phyloP scores from a whole-genome alignment of 257 asterid species.

The Fraxinus excelsior region DNA sequence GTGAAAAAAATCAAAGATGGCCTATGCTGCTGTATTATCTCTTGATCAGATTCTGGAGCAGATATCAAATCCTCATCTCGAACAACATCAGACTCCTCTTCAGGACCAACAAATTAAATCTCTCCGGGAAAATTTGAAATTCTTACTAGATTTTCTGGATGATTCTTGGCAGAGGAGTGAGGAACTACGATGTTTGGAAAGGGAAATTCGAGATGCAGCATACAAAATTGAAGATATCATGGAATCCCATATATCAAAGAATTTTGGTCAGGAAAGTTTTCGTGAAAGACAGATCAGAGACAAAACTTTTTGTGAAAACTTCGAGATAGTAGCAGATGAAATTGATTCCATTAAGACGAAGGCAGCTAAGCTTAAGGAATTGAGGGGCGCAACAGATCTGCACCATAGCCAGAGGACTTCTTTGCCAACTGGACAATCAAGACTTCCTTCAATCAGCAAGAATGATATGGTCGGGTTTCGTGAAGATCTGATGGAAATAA shows the following conservation, averaged over 20 bases:
- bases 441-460: not conserved
- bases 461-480: not conserved
- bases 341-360: not conserved
- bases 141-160: not conserved
- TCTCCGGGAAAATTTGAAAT: not conserved
- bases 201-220: not conserved
- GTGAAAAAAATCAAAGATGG: not conserved
- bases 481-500: not conserved
- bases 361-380: too few species aligned
- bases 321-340: not conserved
- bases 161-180: not conserved
- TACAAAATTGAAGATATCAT: not conserved
- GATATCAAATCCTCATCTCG: not conserved
- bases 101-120: not conserved
- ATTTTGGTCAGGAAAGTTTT: not conserved
- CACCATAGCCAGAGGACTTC: constrained; percentile 12
- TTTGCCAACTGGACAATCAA: not conserved
- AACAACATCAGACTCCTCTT: not conserved
- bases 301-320: not conserved
- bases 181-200: not conserved
- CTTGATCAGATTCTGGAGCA: not conserved
- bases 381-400: too few species aligned
- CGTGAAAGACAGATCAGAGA: not conserved
- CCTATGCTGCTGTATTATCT: not conserved
- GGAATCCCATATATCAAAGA: not conserved